Evolutionary conservation across 331 rosid genomes (phyloP).

Genomic region (Quercus tomentella): DNA sequence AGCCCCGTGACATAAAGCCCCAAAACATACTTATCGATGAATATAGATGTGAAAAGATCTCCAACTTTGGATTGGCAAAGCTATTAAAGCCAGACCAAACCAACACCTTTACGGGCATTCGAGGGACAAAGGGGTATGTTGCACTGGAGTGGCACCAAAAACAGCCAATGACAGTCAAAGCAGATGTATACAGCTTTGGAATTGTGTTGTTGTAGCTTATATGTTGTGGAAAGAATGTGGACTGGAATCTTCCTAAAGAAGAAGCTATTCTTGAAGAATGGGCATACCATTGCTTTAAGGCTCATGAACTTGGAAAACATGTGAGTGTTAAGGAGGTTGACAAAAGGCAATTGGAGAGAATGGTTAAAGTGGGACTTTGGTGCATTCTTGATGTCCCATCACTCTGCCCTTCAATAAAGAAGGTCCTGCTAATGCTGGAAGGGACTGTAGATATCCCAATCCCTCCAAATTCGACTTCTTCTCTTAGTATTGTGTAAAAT

Average conservation of each 20-base stretch:
- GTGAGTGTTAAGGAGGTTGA: background rate
- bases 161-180: slow-evolving; percentile 7
- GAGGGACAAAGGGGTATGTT: slow-evolving; percentile 14
- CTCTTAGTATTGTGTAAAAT: background rate
- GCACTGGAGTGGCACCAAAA: slow-evolving; percentile 15
- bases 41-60: background rate
- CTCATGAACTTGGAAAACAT: background rate
- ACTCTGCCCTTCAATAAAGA: slow-evolving; percentile 20
- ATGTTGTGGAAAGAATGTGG: slow-evolving; percentile 3
- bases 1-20: slow-evolving; percentile 26
- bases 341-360: background rate
- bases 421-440: slow-evolving; percentile 21
- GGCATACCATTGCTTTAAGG: slow-evolving; percentile 11
- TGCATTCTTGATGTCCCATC: slow-evolving; percentile 21
- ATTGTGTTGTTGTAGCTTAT: slow-evolving; percentile 17
- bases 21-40: slow-evolving; percentile 30
- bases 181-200: slow-evolving; percentile 22
- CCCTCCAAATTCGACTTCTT: background rate
- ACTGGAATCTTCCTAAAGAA: background rate
- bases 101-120: background rate
- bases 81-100: slow-evolving; percentile 17
- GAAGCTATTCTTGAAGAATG: slow-evolving; percentile 1
- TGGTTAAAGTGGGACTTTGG: slow-evolving; percentile 20
- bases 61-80: slow-evolving; percentile 31
- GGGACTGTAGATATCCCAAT: background rate